Base-by-base conservation (phyloP, 371 early-diverging fungal genomes). In the Syncephalastrum sp. region DNA sequence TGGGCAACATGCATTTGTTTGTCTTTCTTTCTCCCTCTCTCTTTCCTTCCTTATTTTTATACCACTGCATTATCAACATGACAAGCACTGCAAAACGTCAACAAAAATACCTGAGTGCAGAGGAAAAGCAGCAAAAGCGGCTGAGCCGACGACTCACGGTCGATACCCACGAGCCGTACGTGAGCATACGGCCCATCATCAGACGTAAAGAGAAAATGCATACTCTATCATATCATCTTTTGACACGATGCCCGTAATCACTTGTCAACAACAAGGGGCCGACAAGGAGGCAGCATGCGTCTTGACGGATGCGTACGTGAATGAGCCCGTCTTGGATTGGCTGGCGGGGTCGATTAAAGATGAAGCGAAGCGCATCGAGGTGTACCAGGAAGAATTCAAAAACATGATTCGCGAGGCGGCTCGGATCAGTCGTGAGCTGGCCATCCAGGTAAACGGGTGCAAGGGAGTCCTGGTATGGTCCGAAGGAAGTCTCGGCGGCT, bases 401-500 rank as follows among this genome's bases (percentile, higher is more conserved):
- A 51, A 38, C 16, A 49, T 70, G 10, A 70, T 67, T 45, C 45
- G 64, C 23, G 50, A 59, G 27, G 61, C 64, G 0, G 58, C 61
- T 3, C 54, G 56, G 15, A 54, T 63, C n/a, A 70, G 64, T 52
- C 46, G 64, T 46, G 70, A 70, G 33, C 63, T 61, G 61, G 70
- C 70, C 5, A 59, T 70, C 1, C 70, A 70, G 38, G 46, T 70
- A 8, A 64, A 66, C 50, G 70, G 70, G 1, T 67, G 67, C 29
- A 63, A 64, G 33, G 70, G 67, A 4, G 59, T 70, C 1, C 21
- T 70, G 23, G 29, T 70, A 10, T 70, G 70, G 70, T 66, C 70
- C 15, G 61, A 56, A 29, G 59, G 64, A 14, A 33, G 38, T 10
- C 38, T 33, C 38, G 38, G 38, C 10, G 38, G 38, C 38, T 33